A percentile compares a stretch with the other conserved stretches of the same genome.
phyloP scores from a whole-genome alignment of 192 early-diverging fungal genomes.

The Podila clonocystis region DNA sequence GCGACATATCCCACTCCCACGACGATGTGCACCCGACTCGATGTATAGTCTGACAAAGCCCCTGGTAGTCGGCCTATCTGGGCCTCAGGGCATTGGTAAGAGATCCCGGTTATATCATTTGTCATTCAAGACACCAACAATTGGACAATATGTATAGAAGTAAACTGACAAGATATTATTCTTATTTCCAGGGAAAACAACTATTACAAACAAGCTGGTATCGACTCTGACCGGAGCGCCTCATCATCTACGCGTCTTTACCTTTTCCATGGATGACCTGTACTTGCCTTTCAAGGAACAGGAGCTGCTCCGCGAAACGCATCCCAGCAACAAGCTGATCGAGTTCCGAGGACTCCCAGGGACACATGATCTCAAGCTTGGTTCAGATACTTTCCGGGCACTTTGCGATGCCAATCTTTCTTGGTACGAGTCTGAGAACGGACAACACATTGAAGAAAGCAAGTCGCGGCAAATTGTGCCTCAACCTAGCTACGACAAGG shows the following conservation, averaged over 20 bases:
- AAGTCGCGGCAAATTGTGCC: constrained; percentile 25
- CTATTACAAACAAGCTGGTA: constrained; percentile 26
- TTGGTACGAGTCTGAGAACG: not conserved
- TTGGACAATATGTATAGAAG: too few relatives aligned
- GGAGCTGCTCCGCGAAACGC: constrained; percentile 39
- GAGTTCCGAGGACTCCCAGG: constrained; percentile 89
- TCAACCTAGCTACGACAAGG: constrained; percentile 89
- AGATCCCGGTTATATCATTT: too few relatives aligned
- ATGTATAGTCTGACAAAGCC: constrained; percentile 10
- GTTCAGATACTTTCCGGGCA: constrained; percentile 56
- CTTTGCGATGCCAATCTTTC: constrained; percentile 49
- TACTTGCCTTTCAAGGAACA: constrained; percentile 83
- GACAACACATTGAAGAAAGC: not conserved
- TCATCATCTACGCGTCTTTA: constrained; percentile 62
- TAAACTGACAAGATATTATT: too few relatives aligned
- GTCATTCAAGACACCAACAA: too few relatives aligned
- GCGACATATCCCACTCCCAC: constrained; percentile 17
- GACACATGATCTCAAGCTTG: constrained; percentile 86
- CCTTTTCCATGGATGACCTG: constrained; percentile 88
- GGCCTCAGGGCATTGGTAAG: constrained; percentile 48
- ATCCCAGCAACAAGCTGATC: constrained; percentile 75
- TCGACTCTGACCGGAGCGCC: constrained; percentile 16
- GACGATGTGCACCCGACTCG: constrained; percentile 19
- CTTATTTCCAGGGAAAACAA: constrained; percentile 37
- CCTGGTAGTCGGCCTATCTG: constrained; percentile 38